These are phyloP conservation scores for Adansonia madagascariensis DNA, from an alignment of 441 rosid genomes.

Conservation along the genomic window DNA sequence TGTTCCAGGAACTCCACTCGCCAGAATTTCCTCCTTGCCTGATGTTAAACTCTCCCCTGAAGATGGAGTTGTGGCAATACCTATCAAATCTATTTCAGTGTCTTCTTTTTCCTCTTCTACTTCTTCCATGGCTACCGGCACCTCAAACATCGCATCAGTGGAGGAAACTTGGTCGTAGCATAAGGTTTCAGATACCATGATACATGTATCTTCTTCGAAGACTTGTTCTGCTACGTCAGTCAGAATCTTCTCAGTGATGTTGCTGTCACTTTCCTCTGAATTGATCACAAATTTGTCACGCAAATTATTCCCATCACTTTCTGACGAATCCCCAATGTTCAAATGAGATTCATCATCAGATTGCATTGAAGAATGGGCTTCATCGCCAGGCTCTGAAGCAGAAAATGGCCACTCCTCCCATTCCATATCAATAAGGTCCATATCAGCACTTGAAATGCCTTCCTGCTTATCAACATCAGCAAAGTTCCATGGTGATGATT, in stretches of 20 bases:
- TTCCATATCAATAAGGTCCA: conserved; percentile 43
- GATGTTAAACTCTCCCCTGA: conserved; percentile 20
- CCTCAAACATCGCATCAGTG: conserved; percentile 32
- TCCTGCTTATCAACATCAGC: conserved; percentile 29
- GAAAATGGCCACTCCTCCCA: conserved; percentile 47
- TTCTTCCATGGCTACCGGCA: conserved; percentile 28
- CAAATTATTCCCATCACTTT: conserved; percentile 30
- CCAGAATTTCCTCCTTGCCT: conserved; percentile 25
- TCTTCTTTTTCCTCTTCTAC: not conserved
- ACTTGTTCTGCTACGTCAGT: conserved; percentile 36
- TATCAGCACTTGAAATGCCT: conserved; percentile 30
- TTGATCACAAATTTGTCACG: conserved; percentile 27
- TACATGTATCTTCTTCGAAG: conserved; percentile 33
- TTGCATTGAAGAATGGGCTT: conserved; percentile 27
- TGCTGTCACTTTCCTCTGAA: conserved; percentile 28
- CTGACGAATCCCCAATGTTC: conserved; percentile 26
- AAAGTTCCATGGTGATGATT: conserved; percentile 22
- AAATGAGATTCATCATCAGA: conserved; percentile 25
- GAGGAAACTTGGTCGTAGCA: conserved; percentile 32
- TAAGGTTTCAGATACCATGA: conserved; percentile 22
- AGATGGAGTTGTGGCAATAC: not conserved
- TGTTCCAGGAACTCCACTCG: conserved; percentile 21
- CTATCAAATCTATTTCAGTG: conserved; percentile 22
- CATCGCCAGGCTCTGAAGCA: conserved; percentile 29
- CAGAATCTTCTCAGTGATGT: conserved; percentile 37